phyloP scores from a whole-genome alignment of 805 yeast species.

The Schwanniomyces sp. region DNA sequence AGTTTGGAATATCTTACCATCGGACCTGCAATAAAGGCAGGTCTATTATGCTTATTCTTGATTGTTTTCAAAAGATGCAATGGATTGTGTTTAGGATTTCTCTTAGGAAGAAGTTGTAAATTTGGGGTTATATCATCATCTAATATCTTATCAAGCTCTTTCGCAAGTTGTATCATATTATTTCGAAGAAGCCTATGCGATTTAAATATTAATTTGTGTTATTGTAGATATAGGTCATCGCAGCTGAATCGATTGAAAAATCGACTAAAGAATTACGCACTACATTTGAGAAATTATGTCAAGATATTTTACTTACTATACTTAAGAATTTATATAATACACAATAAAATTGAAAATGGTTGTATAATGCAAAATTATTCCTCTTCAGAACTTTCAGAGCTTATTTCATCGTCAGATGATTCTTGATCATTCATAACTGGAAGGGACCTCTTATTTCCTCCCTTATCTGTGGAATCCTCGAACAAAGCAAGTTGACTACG shows the following conservation, averaged over 20 bases:
- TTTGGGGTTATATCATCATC: slow-evolving; percentile 3
- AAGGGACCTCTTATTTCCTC: slow-evolving; percentile 21
- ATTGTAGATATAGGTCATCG: background rate
- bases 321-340: slow-evolving; percentile 13
- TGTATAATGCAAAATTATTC: slow-evolving; percentile 39
- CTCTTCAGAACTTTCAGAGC: slow-evolving; percentile 68
- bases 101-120: slow-evolving; percentile 2
- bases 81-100: slow-evolving; percentile 31
- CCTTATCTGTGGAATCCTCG: slow-evolving; percentile 30
- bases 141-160: background rate
- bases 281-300: background rate
- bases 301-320: background rate
- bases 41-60: slow-evolving; percentile 24
- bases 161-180: background rate
- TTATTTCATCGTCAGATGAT: slow-evolving; percentile 51
- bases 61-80: slow-evolving; percentile 29
- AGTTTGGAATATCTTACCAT: slow-evolving; percentile 96
- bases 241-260: background rate
- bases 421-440: slow-evolving; percentile 35
- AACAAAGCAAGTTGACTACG: slow-evolving; percentile 49
- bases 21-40: slow-evolving; percentile 66
- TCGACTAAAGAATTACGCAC: background rate
- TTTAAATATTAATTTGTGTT: background rate
- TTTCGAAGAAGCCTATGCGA: background rate
- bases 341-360: slow-evolving; percentile 10